Evolutionary conservation across 345 rosid species (phyloP), one percentile per base, ranked within the genome.

Genomic region (Cochlearia excelsa): DNA sequence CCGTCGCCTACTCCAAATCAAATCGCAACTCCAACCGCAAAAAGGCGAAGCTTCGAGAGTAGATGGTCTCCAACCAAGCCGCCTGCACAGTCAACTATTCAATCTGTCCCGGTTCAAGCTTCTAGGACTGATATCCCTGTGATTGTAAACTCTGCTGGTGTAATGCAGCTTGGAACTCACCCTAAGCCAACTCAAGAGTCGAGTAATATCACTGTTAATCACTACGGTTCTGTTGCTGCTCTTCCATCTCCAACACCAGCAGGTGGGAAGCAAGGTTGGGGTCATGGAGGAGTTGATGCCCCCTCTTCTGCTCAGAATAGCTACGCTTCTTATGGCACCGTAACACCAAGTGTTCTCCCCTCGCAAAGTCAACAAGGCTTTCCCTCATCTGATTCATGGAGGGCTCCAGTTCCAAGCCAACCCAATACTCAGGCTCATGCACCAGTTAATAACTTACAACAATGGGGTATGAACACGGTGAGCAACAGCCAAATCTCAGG

Each of bases 1-100:
- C 99, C 90, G 26, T 93, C 99, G 42, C 96, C 97, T 47, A 87
- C 99, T 64, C 99, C 99, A 3, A 78, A 77, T 65, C 95, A 75
- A 77, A 67, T 77, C 51, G 49, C 74, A 9, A 41, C 74, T 5
- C 82, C 74, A 45, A 56, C 70, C 9, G 41, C 70, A 9, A 84
- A 61, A 71, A 81, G 67, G 38, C 79, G 71, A 66, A 67, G 30
- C 4, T 73, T 69, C 63, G 88, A 84, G 78, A 83, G 75, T 57
- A 77, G 75, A 68, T 81, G 88, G 97, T 84, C 95, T 8, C 83
- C 93, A 34, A 80, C 82, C 44, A 80, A 76, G 71, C 69, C 77
- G 44, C 67, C 78, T 40, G 71, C 68, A 50, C 80, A 71, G 51
- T 48, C 70, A 43, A 47, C 68, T 63, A 44, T 60, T 66, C 71